Conservation (phyloP, 768 basidiomycete genomes). For the Kwoniella dendrophila region DNA sequence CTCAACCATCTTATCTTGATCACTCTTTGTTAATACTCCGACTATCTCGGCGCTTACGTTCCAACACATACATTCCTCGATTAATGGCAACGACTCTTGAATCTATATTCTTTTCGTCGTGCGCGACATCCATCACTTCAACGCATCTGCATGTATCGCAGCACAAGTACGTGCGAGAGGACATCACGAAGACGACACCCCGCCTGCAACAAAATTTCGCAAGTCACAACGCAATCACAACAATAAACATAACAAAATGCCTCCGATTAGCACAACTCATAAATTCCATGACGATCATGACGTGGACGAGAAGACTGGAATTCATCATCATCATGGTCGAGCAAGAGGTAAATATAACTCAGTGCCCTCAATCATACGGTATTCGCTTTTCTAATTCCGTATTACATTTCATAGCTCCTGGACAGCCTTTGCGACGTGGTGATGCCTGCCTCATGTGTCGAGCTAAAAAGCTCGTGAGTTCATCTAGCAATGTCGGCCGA, state of each 20-base stretch:
- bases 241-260: conserved; percentile 6
- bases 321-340: background rate
- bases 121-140: too few species aligned
- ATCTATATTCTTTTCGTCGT: too few species aligned
- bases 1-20: too few species aligned
- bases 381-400: background rate
- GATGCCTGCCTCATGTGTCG: conserved; percentile 48
- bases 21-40: too few species aligned
- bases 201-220: too few species aligned
- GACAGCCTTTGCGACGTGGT: conserved; percentile 38
- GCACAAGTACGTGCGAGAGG: too few species aligned
- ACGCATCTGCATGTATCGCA: too few species aligned
- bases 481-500: background rate
- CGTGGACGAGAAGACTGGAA: background rate
- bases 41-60: too few species aligned
- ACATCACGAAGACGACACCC: too few species aligned
- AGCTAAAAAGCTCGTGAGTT: conserved; percentile 46
- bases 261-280: background rate
- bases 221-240: background rate
- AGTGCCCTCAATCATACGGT: background rate
- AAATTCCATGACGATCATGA: background rate
- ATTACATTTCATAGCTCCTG: conserved; percentile 2
- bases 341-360: background rate
- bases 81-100: too few species aligned
- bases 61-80: too few species aligned